These are phyloP conservation scores for Aspergillus biplanus DNA, from an alignment of 495 filamentous ascomycete genomes.

Conservation along the genomic window DNA sequence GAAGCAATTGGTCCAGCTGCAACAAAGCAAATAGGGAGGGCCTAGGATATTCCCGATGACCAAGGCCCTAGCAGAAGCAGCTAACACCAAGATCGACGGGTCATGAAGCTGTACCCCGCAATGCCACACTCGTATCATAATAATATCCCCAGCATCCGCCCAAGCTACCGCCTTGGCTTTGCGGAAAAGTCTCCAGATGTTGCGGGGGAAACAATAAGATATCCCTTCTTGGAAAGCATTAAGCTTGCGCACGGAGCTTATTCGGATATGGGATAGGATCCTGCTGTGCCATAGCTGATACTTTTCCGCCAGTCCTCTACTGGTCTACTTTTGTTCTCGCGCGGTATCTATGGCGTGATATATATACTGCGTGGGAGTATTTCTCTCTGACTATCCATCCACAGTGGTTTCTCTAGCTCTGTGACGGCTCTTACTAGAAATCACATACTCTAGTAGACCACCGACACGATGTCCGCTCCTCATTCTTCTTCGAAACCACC, in stretches of 20 bases:
- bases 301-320: not conserved
- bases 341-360: not conserved
- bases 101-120: not conserved
- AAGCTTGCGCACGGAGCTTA: not conserved
- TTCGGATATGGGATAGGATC: not conserved
- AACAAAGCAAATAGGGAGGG: not conserved
- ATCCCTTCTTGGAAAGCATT: not conserved
- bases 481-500: not conserved
- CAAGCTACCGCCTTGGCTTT: not conserved
- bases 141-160: not conserved
- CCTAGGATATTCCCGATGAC: not conserved
- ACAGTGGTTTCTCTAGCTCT: not conserved
- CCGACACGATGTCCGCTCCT: constrained; percentile 6
- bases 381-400: not conserved
- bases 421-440: not conserved
- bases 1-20: not conserved
- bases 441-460: not conserved
- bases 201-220: not conserved
- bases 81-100: not conserved
- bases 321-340: not conserved
- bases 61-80: not conserved
- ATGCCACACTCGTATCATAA: not conserved
- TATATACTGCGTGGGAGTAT: not conserved
- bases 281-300: not conserved
- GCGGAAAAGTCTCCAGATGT: not conserved